Base-by-base conservation (phyloP, 129 eudicot species). In the Pseudognaphalium luteoalbum region DNA sequence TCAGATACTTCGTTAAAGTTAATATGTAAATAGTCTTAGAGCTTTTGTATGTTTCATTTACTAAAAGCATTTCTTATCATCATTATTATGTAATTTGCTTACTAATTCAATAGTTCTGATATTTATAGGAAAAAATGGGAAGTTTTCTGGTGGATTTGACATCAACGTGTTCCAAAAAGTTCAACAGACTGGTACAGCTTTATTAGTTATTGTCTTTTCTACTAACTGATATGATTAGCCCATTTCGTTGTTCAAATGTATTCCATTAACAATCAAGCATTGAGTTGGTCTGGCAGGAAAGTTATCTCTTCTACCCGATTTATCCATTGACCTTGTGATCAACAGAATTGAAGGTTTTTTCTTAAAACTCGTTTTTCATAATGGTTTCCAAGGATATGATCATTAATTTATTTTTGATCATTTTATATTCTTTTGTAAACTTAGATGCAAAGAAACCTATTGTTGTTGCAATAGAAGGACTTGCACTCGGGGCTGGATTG, bases 401-500 rank as follows among this genome's bases (percentile, higher is more conserved):
- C 62, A 20, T 82, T 37, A 42, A 2, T 51, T 73, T n/a, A 39
- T 22, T 16, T 37, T 12, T 79, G 54, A 56, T 64, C 1, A 64
- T 64, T 14, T 70, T 82, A 37, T 67, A 39, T 59, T 72, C 15
- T 56, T 66, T 30, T 67, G 29, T 62, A 66, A 56, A 35, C 35
- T 58, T 70, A 94, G 99, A 94, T 89, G 89, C 84, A 32, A 87
- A 85, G 76, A 94, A 94, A 81, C 98, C 98, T 57, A 76, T 77
- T 11, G 97, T 93, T 79, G 98, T 92, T 80, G 97, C 97, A 64
- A 83, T 93, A 33, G 86, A 87, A 83, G 98, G 97, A 67, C 97
- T 93, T 87, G 98, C 98, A 73, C 92, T 93, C 76, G 98, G 98
- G 72, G 98, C 97, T 84, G 98, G 98, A 72, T 87, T 93, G 74